Conservation (phyloP, 2,329 filamentous ascomycete species). For the Leptosphaerulina australis region DNA sequence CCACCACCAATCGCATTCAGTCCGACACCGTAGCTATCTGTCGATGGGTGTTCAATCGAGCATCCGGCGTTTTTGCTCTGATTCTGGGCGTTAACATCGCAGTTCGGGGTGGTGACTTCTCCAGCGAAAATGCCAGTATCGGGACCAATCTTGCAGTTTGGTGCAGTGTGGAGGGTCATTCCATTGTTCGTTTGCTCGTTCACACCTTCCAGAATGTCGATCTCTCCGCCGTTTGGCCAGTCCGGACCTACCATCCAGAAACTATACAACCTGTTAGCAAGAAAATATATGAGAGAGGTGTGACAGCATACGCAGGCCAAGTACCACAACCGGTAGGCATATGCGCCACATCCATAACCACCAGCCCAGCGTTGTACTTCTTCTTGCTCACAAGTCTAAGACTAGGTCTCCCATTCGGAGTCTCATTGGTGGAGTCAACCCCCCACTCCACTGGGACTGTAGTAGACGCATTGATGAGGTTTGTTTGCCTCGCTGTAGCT, state of each 20-base stretch:
- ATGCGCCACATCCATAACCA: constrained; percentile 58
- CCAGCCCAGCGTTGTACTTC: constrained; percentile 55
- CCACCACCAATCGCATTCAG: constrained; percentile 59
- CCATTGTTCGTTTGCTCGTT: constrained; percentile 51
- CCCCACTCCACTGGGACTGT: constrained; percentile 52
- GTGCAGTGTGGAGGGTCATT: constrained; percentile 57
- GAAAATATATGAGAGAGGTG: neutral
- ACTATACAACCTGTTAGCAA: constrained; percentile 25
- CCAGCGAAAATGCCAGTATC: constrained; percentile 55
- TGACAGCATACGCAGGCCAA: constrained; percentile 54
- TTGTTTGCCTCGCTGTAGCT: constrained; percentile 47
- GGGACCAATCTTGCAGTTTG: constrained; percentile 52
- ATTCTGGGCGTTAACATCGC: constrained; percentile 53
- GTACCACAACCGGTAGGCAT: constrained; percentile 59
- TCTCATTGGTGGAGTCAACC: constrained; percentile 51
- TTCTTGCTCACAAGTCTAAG: constrained; percentile 56
- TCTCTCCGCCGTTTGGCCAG: constrained; percentile 52
- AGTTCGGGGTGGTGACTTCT: constrained; percentile 54
- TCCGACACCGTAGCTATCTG: constrained; percentile 56
- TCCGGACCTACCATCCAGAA: constrained; percentile 44
- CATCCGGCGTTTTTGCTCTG: constrained; percentile 52
- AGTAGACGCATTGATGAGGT: constrained; percentile 47
- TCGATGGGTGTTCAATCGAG: constrained; percentile 49
- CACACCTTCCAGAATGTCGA: constrained; percentile 58
- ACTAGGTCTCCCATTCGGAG: constrained; percentile 51